phyloP scores from a whole-genome alignment of 176 grass and related monocot genomes.

The Carex parvula region DNA sequence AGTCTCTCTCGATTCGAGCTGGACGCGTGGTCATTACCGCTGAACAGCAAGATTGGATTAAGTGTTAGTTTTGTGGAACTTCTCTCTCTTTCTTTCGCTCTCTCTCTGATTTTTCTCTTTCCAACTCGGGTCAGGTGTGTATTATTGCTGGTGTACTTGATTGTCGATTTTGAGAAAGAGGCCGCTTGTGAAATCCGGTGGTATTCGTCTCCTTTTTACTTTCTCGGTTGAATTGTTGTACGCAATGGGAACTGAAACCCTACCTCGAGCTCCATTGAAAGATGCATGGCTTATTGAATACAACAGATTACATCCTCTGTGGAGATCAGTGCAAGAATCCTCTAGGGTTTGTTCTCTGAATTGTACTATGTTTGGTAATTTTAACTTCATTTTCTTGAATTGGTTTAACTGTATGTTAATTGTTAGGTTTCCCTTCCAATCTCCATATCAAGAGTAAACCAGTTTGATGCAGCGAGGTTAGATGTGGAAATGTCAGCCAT shows the following conservation, averaged over 20 bases:
- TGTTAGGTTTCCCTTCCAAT: slow-evolving; percentile 60
- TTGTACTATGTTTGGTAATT: not conserved
- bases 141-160: not conserved
- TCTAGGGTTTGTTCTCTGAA: slow-evolving; percentile 34
- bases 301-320: slow-evolving; percentile 33
- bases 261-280: slow-evolving; percentile 13
- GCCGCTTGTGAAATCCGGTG: too few species aligned
- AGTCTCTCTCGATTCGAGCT: not conserved
- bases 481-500: slow-evolving; percentile 96
- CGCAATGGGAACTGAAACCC: slow-evolving; percentile 19
- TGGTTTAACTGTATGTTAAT: slow-evolving; percentile 10
- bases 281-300: slow-evolving; percentile 47
- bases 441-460: slow-evolving; percentile 86
- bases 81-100: not conserved
- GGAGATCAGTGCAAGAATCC: slow-evolving; percentile 44
- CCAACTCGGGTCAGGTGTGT: not conserved
- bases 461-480: slow-evolving; percentile 85
- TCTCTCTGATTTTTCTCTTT: not conserved
- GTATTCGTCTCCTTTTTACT: too few species aligned
- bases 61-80: not conserved
- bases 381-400: not conserved
- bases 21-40: not conserved
- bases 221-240: too few species aligned
- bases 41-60: not conserved
- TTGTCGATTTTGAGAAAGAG: not conserved